Evolutionary conservation across 1,139 yeast species (phyloP).

Genomic region (Starmera stellimalicola): DNA sequence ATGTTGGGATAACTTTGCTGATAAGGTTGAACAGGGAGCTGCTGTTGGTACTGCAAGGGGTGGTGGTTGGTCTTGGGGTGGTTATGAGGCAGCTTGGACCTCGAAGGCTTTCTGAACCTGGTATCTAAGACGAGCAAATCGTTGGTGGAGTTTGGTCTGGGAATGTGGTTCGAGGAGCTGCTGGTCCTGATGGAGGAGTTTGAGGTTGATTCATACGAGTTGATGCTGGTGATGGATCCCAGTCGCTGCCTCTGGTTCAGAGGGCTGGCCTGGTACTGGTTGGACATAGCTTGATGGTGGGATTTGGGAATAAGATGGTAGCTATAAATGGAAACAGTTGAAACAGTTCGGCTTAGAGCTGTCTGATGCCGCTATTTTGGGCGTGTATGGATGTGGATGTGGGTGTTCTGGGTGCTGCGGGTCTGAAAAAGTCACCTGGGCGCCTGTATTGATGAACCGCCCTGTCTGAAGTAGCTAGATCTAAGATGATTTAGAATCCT

Average conservation of each 20-base stretch:
- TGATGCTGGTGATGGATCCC: background rate
- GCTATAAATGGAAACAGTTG: too few species aligned
- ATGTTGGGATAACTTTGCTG: background rate
- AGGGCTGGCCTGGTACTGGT: background rate
- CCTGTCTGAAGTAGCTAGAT: too few species aligned
- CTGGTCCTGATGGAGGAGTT: constrained; percentile 8
- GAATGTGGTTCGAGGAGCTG: constrained; percentile 2
- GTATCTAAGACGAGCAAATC: constrained; percentile 13
- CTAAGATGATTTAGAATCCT: too few species aligned
- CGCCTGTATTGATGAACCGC: too few species aligned
- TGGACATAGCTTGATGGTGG: background rate
- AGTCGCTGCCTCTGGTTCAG: background rate
- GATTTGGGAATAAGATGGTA: too few species aligned
- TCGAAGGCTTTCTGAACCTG: constrained; percentile 10
- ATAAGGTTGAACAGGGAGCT: background rate
- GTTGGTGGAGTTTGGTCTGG: constrained; percentile 15
- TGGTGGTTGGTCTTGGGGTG: background rate
- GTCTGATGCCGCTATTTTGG: too few species aligned
- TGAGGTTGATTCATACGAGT: constrained; percentile 2
- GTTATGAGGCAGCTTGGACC: constrained; percentile 3
- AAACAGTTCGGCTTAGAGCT: too few species aligned
- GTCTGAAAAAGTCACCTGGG: too few species aligned
- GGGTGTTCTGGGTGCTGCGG: too few species aligned
- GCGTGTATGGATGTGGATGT: too few species aligned
- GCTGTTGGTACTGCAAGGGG: background rate